A percentile compares a stretch with the other conserved stretches of the same genome.
Conservation (phyloP, 2,329 filamentous ascomycete genomes). For the Talaromyces piceae region DNA sequence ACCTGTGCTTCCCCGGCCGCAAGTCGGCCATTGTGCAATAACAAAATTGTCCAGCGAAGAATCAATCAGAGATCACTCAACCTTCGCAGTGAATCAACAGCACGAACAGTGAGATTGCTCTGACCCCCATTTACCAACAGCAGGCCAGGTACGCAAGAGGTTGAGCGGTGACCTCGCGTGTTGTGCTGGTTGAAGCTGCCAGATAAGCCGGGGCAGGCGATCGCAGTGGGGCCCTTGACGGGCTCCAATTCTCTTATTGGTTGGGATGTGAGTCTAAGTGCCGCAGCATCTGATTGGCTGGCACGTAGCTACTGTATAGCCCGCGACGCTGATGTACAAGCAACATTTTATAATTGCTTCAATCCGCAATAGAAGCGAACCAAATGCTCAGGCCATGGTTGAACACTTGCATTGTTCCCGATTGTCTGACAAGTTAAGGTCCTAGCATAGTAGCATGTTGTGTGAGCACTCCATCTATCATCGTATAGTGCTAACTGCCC, state of each 20-base stretch:
- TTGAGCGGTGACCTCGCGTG: slow-evolving; percentile 3
- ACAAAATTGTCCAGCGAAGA: neutral
- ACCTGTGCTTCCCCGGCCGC: slow-evolving; percentile 49
- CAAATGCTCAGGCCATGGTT: too few species aligned
- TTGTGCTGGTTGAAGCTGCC: slow-evolving; percentile 10
- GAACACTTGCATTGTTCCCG: too few species aligned
- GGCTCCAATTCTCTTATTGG: neutral
- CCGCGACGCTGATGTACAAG: neutral
- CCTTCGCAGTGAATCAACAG: slow-evolving; percentile 20
- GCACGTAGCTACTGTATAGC: neutral
- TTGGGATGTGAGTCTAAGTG: slow-evolving; percentile 14
- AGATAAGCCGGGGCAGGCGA: slow-evolving; percentile 6
- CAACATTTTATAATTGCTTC: too few species aligned
- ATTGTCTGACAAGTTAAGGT: neutral
- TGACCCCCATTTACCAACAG: slow-evolving; percentile 26
- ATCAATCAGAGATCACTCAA: slow-evolving; percentile 26
- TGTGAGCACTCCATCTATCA: too few species aligned
- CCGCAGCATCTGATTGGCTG: neutral
- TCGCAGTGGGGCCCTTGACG: neutral
- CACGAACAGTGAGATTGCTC: slow-evolving; percentile 13
- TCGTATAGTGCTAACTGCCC: too few species aligned
- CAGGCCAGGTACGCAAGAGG: slow-evolving; percentile 12
- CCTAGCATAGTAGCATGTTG: too few species aligned
- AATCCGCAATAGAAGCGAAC: too few species aligned
- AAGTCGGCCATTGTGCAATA: slow-evolving; percentile 42